Conservation (phyloP, 2,329 filamentous ascomycete species). For the Neonectria punicea region DNA sequence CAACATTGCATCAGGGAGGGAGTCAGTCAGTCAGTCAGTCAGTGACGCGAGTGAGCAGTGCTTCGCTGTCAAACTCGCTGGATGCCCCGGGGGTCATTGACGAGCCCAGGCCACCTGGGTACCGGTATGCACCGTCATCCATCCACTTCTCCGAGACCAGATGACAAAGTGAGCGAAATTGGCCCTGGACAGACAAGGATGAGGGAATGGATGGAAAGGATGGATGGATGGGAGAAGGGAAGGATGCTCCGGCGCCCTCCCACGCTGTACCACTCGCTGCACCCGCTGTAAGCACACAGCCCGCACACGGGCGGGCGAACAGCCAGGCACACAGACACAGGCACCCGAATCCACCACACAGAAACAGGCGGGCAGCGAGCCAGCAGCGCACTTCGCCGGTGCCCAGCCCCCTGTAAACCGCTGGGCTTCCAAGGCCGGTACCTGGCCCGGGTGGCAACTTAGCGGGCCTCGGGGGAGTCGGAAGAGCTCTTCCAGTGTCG, state of each 20-base stretch:
- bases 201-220: background rate
- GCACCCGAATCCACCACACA: constrained; percentile 14
- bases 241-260: constrained; percentile 10
- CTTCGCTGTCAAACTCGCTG: constrained; percentile 17
- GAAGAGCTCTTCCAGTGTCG: constrained; percentile 33
- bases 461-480: constrained; percentile 31
- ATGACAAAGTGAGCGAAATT: constrained; percentile 22
- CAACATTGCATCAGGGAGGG: background rate
- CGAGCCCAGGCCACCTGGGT: background rate
- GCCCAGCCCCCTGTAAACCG: constrained; percentile 28
- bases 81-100: background rate
- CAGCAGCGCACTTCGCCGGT: background rate
- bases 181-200: background rate
- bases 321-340: constrained; percentile 1
- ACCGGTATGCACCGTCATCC: background rate
- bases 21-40: too few species aligned
- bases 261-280: constrained; percentile 8
- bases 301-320: background rate
- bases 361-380: background rate
- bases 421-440: constrained; percentile 21
- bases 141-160: background rate
- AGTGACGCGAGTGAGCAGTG: background rate
- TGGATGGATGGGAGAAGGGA: background rate
- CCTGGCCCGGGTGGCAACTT: constrained; percentile 35
- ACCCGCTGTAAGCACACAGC: constrained; percentile 5